phyloP scores from a whole-genome alignment of 345 rosid species.

The Lumnitzera littorea region DNA sequence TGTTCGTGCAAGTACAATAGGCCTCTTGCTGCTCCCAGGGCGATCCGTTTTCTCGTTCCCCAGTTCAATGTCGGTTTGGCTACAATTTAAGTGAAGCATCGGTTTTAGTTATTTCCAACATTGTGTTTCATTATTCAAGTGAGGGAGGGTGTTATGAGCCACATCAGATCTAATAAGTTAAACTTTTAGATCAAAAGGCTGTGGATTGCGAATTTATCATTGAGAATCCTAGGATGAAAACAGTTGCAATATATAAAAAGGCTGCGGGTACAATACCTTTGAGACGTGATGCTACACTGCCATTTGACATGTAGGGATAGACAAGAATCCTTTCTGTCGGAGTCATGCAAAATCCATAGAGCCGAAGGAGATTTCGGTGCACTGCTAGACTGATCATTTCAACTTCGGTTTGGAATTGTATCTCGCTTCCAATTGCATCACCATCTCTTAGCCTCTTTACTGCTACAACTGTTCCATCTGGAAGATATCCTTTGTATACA shows the following conservation, averaged over 20 bases:
- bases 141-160: neutral
- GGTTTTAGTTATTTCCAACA: too few relatives aligned
- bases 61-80: conserved; percentile 76
- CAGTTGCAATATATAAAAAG: too few relatives aligned
- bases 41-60: conserved; percentile 78
- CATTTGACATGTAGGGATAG: conserved; percentile 96
- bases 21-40: conserved; percentile 89
- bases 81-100: conserved; percentile 11
- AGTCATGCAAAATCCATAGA: conserved; percentile 74
- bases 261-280: conserved; percentile 38
- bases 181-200: too few relatives aligned
- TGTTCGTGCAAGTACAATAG: conserved; percentile 84
- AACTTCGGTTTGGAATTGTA: conserved; percentile 82
- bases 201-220: too few relatives aligned
- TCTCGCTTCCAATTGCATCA: conserved; percentile 64
- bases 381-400: conserved; percentile 93
- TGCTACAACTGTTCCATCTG: conserved; percentile 62
- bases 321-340: conserved; percentile 63
- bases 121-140: too few relatives aligned
- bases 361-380: conserved; percentile 75
- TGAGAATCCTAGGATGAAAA: too few relatives aligned
- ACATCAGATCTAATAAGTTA: neutral
- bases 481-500: conserved; percentile 78
- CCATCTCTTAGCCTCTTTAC: conserved; percentile 82
- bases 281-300: conserved; percentile 85